Evolutionary conservation across 495 filamentous ascomycete species (phyloP).

Genomic region (Hyaloscypha variabilis): DNA sequence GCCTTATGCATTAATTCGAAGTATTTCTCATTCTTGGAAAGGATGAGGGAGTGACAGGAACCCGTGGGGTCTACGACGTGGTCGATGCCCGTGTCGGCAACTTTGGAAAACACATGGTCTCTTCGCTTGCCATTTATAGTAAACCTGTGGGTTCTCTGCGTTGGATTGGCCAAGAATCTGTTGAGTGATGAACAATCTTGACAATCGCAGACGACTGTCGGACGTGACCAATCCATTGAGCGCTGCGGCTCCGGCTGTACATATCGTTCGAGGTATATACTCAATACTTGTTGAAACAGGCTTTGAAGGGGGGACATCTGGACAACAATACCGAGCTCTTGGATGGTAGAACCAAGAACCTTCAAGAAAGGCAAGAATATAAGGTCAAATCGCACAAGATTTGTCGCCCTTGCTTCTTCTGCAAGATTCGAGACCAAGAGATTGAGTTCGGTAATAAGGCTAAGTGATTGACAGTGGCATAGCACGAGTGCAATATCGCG

Average conservation of each 20-base stretch:
- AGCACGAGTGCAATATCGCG: neutral
- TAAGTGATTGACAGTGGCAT: neutral
- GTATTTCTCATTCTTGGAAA: neutral
- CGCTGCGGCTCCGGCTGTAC: slow-evolving; percentile 7
- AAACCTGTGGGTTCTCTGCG: neutral
- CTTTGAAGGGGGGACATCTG: slow-evolving; percentile 1
- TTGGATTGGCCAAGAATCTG: slow-evolving; percentile 15
- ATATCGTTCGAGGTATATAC: neutral
- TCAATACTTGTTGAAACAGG: slow-evolving; percentile 3
- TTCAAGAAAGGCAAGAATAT: slow-evolving; percentile 12
- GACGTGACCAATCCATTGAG: neutral
- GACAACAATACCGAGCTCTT: neutral
- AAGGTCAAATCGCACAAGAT: neutral
- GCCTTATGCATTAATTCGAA: neutral
- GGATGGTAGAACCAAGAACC: neutral
- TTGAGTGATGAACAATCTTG: slow-evolving; percentile 18
- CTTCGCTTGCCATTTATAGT: neutral
- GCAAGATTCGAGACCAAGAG: neutral
- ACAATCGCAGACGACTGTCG: slow-evolving; percentile 4
- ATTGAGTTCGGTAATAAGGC: neutral
- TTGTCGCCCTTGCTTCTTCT: neutral
- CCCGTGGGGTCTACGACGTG: neutral
- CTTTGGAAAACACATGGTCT: neutral
- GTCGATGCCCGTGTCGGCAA: neutral
- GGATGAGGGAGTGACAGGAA: neutral